Percentiles rank a stretch among this genome's conserved stretches.
Evolutionary conservation across 495 filamentous ascomycete species (phyloP).

Genomic region (Sporormia fimetaria): DNA sequence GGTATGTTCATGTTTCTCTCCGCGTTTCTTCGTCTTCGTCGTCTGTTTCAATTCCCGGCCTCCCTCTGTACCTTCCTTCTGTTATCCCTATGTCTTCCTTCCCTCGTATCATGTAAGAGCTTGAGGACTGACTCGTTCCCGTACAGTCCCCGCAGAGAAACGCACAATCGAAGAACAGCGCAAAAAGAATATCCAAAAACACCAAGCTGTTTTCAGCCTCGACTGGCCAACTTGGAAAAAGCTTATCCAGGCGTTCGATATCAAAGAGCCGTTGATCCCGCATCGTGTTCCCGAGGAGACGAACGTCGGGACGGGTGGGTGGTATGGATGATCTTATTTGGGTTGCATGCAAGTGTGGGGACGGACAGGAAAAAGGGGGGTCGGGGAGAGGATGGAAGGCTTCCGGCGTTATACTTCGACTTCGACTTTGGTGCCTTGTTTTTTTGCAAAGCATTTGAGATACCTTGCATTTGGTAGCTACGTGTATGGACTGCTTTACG

Average conservation of each 20-base stretch:
- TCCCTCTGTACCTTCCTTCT: background rate
- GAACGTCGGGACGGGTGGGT: conserved; percentile 52
- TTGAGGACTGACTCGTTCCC: too few relatives aligned
- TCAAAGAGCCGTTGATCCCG: conserved; percentile 70
- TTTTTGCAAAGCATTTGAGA: too few relatives aligned
- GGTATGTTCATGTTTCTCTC: conserved; percentile 54
- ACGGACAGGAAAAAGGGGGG: too few relatives aligned
- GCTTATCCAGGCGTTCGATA: conserved; percentile 59
- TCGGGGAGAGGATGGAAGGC: too few relatives aligned
- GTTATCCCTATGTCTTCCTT: conserved; percentile 2
- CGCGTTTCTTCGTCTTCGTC: background rate
- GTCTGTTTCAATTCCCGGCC: background rate
- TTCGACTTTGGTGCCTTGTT: too few relatives aligned
- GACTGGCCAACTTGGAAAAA: conserved; percentile 74
- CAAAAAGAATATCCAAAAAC: conserved; percentile 42
- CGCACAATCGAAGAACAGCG: conserved; percentile 39
- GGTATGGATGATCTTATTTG: conserved; percentile 73
- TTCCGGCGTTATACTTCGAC: too few relatives aligned
- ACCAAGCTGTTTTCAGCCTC: conserved; percentile 74
- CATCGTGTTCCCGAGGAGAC: conserved; percentile 55
- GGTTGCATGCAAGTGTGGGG: too few relatives aligned
- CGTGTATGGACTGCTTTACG: too few relatives aligned
- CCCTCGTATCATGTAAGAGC: conserved; percentile 33
- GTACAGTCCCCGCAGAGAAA: conserved; percentile 32
- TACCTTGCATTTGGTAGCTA: too few relatives aligned